Conservation (phyloP, 352 stramenopile species). For the Phytophthora sojae region DNA sequence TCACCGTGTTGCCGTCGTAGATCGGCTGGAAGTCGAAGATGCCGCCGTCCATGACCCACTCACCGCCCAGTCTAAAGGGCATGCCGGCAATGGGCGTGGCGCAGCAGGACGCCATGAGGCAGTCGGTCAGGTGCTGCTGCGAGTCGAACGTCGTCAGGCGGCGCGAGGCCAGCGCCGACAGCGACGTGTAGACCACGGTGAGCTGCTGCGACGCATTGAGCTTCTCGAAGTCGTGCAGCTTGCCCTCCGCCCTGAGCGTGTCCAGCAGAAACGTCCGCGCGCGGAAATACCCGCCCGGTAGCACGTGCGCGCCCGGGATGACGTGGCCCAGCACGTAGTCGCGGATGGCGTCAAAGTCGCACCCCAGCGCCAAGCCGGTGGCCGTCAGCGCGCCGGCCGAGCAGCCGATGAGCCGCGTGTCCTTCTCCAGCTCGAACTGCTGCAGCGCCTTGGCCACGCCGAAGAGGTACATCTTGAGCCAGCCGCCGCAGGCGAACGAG, state of each 20-base stretch:
- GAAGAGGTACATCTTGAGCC: slow-evolving; percentile 92
- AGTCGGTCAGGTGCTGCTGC: slow-evolving; percentile 59
- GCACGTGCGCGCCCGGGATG: slow-evolving; percentile 63
- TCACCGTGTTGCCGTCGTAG: slow-evolving; percentile 74
- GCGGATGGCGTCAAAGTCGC: slow-evolving; percentile 79
- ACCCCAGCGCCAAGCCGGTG: slow-evolving; percentile 71
- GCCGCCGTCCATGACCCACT: slow-evolving; percentile 89
- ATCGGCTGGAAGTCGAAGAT: slow-evolving; percentile 89
- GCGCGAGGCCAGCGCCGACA: slow-evolving; percentile 67
- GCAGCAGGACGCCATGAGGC: slow-evolving; percentile 78
- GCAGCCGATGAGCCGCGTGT: slow-evolving; percentile 78
- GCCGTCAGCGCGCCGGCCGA: slow-evolving; percentile 79
- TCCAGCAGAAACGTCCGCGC: slow-evolving; percentile 70
- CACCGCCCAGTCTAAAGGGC: slow-evolving; percentile 75
- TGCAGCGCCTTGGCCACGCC: slow-evolving; percentile 88
- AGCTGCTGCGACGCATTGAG: slow-evolving; percentile 61
- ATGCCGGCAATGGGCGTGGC: slow-evolving; percentile 78
- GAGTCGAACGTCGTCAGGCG: slow-evolving; percentile 73
- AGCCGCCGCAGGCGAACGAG: slow-evolving; percentile 89
- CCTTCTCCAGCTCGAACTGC: slow-evolving; percentile 65
- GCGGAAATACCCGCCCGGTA: slow-evolving; percentile 56
- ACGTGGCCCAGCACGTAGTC: slow-evolving; percentile 64
- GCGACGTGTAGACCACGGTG: slow-evolving; percentile 76
- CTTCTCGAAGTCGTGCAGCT: slow-evolving; percentile 55
- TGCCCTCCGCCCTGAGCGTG: slow-evolving; percentile 50